These are phyloP conservation scores for Alternaria triticina DNA, from an alignment of 2,329 filamentous ascomycete species.

Conservation along the genomic window DNA sequence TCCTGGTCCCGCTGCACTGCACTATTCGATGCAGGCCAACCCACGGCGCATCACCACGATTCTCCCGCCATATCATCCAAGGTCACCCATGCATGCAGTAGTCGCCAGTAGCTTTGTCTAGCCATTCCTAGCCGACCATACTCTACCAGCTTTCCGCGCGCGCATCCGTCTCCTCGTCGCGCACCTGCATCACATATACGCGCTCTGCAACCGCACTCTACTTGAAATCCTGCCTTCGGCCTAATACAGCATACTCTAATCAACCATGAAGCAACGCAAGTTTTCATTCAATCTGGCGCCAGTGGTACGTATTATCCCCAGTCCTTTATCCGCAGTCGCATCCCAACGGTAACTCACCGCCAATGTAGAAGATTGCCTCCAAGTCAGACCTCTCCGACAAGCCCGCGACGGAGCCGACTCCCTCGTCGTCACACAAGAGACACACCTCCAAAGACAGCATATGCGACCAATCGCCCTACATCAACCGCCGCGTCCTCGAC, in stretches of 20 bases:
- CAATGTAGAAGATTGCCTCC: conserved; percentile 40
- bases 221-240: neutral
- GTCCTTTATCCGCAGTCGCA: neutral
- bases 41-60: neutral
- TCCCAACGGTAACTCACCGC: neutral
- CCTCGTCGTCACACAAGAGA: conserved; percentile 26
- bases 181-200: neutral
- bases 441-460: conserved; percentile 41
- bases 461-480: conserved; percentile 50
- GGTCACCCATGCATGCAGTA: neutral
- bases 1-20: neutral
- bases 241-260: neutral
- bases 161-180: neutral
- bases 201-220: neutral
- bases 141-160: neutral
- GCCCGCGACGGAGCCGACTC: conserved; percentile 33
- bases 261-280: conserved; percentile 49
- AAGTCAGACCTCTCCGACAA: conserved; percentile 41
- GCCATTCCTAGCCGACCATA: conserved; percentile 14
- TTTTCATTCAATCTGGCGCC: conserved; percentile 54
- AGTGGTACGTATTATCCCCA: conserved; percentile 41
- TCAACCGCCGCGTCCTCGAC: conserved; percentile 53
- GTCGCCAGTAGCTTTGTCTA: conserved; percentile 3
- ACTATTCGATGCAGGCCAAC: neutral
- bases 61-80: neutral